Conservation (phyloP, 2,329 filamentous ascomycete species). For the Talaromyces sp. region DNA sequence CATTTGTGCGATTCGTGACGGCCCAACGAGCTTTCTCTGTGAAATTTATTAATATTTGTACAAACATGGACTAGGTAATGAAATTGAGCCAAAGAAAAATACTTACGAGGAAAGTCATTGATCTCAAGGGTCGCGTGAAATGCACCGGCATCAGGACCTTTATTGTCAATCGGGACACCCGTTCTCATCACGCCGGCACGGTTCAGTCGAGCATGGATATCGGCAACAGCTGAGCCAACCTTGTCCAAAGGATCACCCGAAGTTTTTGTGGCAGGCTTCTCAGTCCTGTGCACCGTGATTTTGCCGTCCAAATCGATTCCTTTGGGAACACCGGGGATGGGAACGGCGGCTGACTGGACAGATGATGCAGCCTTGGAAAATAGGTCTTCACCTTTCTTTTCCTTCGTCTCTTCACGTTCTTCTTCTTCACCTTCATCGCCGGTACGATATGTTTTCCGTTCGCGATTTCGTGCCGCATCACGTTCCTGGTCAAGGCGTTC, state of each 20-base stretch:
- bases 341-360: constrained; percentile 59
- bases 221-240: constrained; percentile 83
- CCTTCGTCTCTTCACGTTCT: constrained; percentile 63
- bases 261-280: constrained; percentile 46
- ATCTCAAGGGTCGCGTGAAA: constrained; percentile 98
- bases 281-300: constrained; percentile 69
- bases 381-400: constrained; percentile 59
- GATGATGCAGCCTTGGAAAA: constrained; percentile 58
- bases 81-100: background rate
- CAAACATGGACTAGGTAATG: background rate
- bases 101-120: constrained; percentile 87
- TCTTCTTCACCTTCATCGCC: constrained; percentile 78
- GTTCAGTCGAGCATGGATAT: constrained; percentile 85
- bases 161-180: constrained; percentile 95
- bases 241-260: constrained; percentile 70
- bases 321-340: constrained; percentile 43
- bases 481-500: constrained; percentile 88
- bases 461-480: constrained; percentile 77
- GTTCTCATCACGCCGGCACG: constrained; percentile 84
- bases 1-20: constrained; percentile 96
- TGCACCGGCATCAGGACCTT: constrained; percentile 91
- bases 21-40: constrained; percentile 91
- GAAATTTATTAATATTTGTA: constrained; percentile 8
- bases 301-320: constrained; percentile 61
- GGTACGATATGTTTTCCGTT: constrained; percentile 84